Base-by-base conservation (phyloP, 2,329 filamentous ascomycete genomes). In the Aulographum hederae region DNA sequence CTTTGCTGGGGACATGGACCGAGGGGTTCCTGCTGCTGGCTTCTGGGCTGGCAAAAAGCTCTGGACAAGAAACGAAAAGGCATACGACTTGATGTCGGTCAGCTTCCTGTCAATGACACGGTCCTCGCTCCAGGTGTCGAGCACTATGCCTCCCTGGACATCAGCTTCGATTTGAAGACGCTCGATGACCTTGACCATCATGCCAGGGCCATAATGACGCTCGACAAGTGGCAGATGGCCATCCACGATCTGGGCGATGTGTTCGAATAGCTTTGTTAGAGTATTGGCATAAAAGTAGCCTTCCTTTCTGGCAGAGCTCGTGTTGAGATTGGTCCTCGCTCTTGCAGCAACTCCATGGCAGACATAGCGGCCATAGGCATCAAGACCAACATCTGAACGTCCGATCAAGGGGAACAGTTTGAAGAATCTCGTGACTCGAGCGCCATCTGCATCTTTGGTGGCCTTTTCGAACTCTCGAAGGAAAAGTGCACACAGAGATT, bases 321-420 rank as follows among this genome's bases (percentile, higher is more conserved):
- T 71, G 51, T 78, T 84, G 43, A 93, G 64, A 45, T 80, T 91
- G 26, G 69, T 65, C 31, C 89, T 72, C 14, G 89, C 89, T 32
- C 78, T 72, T 12, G 76, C 71, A 5, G 86, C 84, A 23, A 98
- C 86, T 12, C 89, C 89, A 51, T 91, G 81, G 47, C 89, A 98
- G 18, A 98, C 86, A 51, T 95, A 98, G 42, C 77, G 71, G 2
- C 89, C 89, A 51, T 98, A 98, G 3, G 93, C 81, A 53, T 98
- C 86, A 34, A 98, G 54, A 1, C 89, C 89, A 5, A 86, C 79
- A 34, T 92, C 80, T 3, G 81, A 75, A 38, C 85, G 69, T 11
- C 79, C 85, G 47, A 98, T 94, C 21, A 98, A 60, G 12, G 89
- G 89, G 45, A 98, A 98, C 23, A 98, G 62, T 59, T 98, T 98